These are phyloP conservation scores for Protostelium mycophagum DNA, from an alignment of 78 protist genomes.

Conservation along the genomic window DNA sequence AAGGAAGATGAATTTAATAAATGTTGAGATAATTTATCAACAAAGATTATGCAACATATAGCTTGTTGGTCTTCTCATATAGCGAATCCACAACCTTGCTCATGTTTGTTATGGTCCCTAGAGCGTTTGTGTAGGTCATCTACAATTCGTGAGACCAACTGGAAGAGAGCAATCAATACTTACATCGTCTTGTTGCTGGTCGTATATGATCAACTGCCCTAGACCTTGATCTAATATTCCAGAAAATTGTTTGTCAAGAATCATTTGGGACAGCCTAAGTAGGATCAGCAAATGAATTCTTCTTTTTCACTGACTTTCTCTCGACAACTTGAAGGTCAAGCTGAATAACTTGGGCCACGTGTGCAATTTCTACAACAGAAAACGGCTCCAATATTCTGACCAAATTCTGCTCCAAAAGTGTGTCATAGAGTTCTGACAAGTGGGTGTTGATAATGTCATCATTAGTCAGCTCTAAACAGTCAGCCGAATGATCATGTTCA, in stretches of 20 bases:
- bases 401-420: slow-evolving; percentile 89
- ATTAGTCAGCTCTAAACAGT: slow-evolving; percentile 28
- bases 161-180: background rate
- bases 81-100: slow-evolving; percentile 79
- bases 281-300: background rate
- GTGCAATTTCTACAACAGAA: slow-evolving; percentile 84
- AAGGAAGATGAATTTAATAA: no score
- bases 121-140: slow-evolving; percentile 60
- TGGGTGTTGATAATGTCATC: slow-evolving; percentile 61
- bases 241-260: slow-evolving; percentile 87
- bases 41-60: background rate
- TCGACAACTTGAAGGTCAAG: slow-evolving; percentile 78
- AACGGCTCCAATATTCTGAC: slow-evolving; percentile 92
- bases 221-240: slow-evolving; percentile 97
- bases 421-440: slow-evolving; percentile 75
- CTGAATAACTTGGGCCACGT: slow-evolving; percentile 77
- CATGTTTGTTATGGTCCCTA: slow-evolving; percentile 74
- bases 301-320: slow-evolving; percentile 29
- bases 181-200: slow-evolving; percentile 52
- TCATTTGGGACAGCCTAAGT: slow-evolving; percentile 88
- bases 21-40: background rate
- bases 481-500: background rate
- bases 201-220: slow-evolving; percentile 86
- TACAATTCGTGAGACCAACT: background rate
- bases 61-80: slow-evolving; percentile 72